Evolutionary conservation across 2,329 filamentous ascomycete species (phyloP).

Genomic region (Ascosphaera apis): DNA sequence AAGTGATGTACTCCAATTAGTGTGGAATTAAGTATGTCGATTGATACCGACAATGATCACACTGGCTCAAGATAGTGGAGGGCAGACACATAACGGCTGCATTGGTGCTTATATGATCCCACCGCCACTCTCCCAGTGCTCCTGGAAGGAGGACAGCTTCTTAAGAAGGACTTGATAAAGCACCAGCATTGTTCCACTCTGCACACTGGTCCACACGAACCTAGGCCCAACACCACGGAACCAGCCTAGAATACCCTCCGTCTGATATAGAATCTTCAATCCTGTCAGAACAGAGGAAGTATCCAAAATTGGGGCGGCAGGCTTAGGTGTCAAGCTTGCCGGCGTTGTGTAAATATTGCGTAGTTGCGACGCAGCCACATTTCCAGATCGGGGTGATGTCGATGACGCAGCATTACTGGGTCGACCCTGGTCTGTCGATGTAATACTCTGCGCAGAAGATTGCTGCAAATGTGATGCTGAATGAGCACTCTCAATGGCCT

Average conservation of each 20-base stretch:
- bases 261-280: slow-evolving; percentile 66
- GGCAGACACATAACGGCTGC: neutral
- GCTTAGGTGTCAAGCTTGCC: slow-evolving; percentile 56
- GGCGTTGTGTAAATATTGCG: slow-evolving; percentile 74
- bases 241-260: slow-evolving; percentile 71
- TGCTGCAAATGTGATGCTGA: slow-evolving; percentile 7
- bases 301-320: slow-evolving; percentile 57
- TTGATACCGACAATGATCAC: too few relatives aligned
- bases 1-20: too few relatives aligned
- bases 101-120: neutral
- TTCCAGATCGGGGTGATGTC: slow-evolving; percentile 49
- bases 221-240: slow-evolving; percentile 87
- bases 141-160: slow-evolving; percentile 39
- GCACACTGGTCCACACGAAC: slow-evolving; percentile 89
- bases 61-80: too few relatives aligned
- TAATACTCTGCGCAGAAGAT: slow-evolving; percentile 10
- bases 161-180: slow-evolving; percentile 75
- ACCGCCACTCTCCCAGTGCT: neutral
- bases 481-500: slow-evolving; percentile 5
- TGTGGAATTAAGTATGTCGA: too few relatives aligned
- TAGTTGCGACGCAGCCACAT: slow-evolving; percentile 58
- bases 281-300: slow-evolving; percentile 78
- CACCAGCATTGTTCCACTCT: slow-evolving; percentile 91
- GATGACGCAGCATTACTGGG: slow-evolving; percentile 3
- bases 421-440: slow-evolving; percentile 2